Base-by-base conservation (phyloP, 2,329 filamentous ascomycete species). In the Exophiala dermatitidis region DNA sequence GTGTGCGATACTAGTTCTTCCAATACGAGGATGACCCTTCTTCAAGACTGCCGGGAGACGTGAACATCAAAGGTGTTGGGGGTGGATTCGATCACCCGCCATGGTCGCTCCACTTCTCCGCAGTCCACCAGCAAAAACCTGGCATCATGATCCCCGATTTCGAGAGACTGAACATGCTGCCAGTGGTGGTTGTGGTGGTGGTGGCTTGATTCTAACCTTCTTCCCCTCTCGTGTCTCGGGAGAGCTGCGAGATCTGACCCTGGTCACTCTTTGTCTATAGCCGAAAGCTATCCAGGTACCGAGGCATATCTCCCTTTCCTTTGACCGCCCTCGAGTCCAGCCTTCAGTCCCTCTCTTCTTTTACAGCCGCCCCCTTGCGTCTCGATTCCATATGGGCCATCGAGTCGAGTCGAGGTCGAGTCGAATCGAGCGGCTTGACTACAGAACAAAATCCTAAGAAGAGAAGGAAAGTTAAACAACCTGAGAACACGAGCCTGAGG, bases 241-340 rank as follows among this genome's bases (percentile, higher is more conserved):
- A 49, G 34, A 36, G 47, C 48, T 32, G 33, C 38, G 38, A 4
- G 12, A 41, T 41, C 38, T 28, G 12, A 28, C 19, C 38, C 26
- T 26, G 26, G 12, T 26, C 38, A 41, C 38, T 9, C 31, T 43
- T 9, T 43, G 12, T 19, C 31, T 41, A 41, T 41, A 50, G 30
- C n/a, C 9, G 28, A 46, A 46, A 48, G 38, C 50, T 46, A 47
- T 46, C 47, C 34, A 42, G 8, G 45, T 50, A 46, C 52, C 52
- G 52, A 54, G 52, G 52, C 52, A 41, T 34, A 4, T 46, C 19
- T 19, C 19, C 19, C 19, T 19, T 19, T 19, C 1, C 19, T 19
- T 19, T 19, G 19, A 19, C 19, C 19, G 19, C 19, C 19, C 19
- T 19, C 19, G 38, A 26, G 3, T 3, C 5, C 38, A 8, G 6